Base-by-base conservation (phyloP, 129 eudicot genomes). In the Chrysanthemum seticuspe region DNA sequence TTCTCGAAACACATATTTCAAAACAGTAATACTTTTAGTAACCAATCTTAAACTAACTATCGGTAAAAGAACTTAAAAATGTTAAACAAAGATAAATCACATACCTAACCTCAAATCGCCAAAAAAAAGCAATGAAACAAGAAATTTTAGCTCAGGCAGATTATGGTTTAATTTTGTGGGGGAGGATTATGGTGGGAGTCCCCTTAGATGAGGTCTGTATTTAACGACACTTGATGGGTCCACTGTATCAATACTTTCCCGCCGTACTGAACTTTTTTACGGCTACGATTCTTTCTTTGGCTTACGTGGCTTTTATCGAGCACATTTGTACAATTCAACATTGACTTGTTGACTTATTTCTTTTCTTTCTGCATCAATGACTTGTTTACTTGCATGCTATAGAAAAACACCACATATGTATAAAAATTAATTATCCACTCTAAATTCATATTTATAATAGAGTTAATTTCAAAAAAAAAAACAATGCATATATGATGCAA, bases 201-300 rank as follows among this genome's bases (percentile, higher is more conserved):
- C 71, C 3, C 50, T 45, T 16, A 21, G 53, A 68, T 76, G 70
- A 62, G 72, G 53, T 72, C 60, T 4, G 5, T 78, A 78, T 78
- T 78, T 78, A 78, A 63, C 36, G 77, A 55, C 82, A 63, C 3
- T 1, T 44, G 11, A 3, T 29, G 73, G 52, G n/a, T 65, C 56
- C 4, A n/a, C 56, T 2, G 23, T 44, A 19, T 40, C 7, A 62
- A 45, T 44, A 52, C 70, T 60, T 63, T 53, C 67, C 61, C 67
- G 73, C 60, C 47, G 53, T 71, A 71, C 68, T 47, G 67, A 56
- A 53, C n/a, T 71, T 63, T 40, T 78, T 50, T 48, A 78, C 73
- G 82, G 82, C 82, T 64, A 56, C 0, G 82, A 78, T 78, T 71
- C 67, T 16, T 62, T 52, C 16, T 8, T 5, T 54, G 0, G 40